Conservation (phyloP, 768 basidiomycete species). For the Russula compacta region DNA sequence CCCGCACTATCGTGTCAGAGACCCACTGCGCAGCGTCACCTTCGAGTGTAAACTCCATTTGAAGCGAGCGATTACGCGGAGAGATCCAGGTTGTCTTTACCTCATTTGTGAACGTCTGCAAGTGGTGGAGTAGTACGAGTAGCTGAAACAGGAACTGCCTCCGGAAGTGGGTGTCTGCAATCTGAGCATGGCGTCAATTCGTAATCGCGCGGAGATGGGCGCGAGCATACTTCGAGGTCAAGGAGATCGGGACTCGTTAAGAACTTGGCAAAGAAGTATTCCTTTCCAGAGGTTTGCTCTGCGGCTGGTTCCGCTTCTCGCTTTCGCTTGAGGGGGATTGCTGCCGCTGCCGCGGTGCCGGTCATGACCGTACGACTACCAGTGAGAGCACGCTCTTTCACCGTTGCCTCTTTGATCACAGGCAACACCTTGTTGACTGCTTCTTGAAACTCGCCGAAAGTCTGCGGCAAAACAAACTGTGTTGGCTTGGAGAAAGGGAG, state of each 20-base stretch:
- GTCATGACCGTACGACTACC: slow-evolving; percentile 44
- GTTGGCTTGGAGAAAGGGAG: slow-evolving; percentile 76
- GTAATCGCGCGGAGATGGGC: background rate
- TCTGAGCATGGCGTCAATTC: slow-evolving; percentile 33
- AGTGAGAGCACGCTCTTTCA: slow-evolving; percentile 83
- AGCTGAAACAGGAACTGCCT: slow-evolving; percentile 85
- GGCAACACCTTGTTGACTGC: slow-evolving; percentile 66
- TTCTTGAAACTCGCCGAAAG: slow-evolving; percentile 58
- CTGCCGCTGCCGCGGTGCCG: slow-evolving; percentile 27
- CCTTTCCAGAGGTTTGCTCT: slow-evolving; percentile 40
- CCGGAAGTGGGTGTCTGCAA: slow-evolving; percentile 88
- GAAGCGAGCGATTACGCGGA: slow-evolving; percentile 65
- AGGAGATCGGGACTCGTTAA: slow-evolving; percentile 80
- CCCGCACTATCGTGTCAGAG: slow-evolving; percentile 54
- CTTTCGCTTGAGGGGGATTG: slow-evolving; percentile 50
- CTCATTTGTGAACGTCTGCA: slow-evolving; percentile 63
- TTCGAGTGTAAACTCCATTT: slow-evolving; percentile 76
- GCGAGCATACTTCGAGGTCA: slow-evolving; percentile 64
- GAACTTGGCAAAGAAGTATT: slow-evolving; percentile 93
- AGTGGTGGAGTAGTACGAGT: slow-evolving; percentile 65
- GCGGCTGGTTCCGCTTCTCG: slow-evolving; percentile 45
- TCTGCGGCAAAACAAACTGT: slow-evolving; percentile 46
- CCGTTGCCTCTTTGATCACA: slow-evolving; percentile 77
- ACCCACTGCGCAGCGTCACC: slow-evolving; percentile 65
- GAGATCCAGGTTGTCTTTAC: slow-evolving; percentile 53